Percentiles rank a stretch among this genome's conserved stretches.
Evolutionary conservation across 2,329 filamentous ascomycete genomes (phyloP).

Genomic region (Verticillium albo-atrum): DNA sequence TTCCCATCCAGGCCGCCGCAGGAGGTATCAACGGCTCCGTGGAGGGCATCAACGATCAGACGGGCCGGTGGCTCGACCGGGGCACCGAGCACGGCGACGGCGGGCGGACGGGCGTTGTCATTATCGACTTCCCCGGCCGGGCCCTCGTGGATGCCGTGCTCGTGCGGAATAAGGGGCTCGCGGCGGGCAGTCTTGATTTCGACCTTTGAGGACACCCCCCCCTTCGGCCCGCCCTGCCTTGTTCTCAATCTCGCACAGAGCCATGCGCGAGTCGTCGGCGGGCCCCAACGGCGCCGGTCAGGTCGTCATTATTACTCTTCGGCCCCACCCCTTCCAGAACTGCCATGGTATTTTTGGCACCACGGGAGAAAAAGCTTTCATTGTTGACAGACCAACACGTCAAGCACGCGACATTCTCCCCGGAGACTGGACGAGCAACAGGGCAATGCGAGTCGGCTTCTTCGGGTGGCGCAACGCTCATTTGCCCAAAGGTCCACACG

Average conservation of each 20-base stretch:
- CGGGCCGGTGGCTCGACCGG: conserved; percentile 35
- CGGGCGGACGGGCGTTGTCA: conserved; percentile 38
- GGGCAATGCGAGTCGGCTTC: background rate
- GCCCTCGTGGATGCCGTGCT: conserved; percentile 37
- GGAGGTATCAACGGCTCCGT: conserved; percentile 36
- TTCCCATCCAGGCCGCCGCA: conserved; percentile 45
- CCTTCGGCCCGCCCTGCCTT: background rate
- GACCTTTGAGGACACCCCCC: background rate
- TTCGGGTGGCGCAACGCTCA: background rate
- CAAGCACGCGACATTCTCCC: background rate
- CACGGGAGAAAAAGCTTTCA: background rate
- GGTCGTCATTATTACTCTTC: background rate
- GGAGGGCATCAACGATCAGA: conserved; percentile 45
- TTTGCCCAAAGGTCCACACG: background rate
- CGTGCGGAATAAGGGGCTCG: conserved; percentile 30
- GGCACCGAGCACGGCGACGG: conserved; percentile 16
- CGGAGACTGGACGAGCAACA: too few relatives aligned
- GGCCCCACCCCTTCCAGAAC: background rate
- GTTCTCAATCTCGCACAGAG: background rate
- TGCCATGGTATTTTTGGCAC: background rate
- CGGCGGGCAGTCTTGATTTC: conserved; percentile 4
- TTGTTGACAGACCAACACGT: background rate
- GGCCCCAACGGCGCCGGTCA: background rate
- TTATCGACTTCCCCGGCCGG: conserved; percentile 43
- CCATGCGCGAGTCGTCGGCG: background rate